Conservation (phyloP, 1,139 yeast species). For the Trichomonascaceae sp. region DNA sequence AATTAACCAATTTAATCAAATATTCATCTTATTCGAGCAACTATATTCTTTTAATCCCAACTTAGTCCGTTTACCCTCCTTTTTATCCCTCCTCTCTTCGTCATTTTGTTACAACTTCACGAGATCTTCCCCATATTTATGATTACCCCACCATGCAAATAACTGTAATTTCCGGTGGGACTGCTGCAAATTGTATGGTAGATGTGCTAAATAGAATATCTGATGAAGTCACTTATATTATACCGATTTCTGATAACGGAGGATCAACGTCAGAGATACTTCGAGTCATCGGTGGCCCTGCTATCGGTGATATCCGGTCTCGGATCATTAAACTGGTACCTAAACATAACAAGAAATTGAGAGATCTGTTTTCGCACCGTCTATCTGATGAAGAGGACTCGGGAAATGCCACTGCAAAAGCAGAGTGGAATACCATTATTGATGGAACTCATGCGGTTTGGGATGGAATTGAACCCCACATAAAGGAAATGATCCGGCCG, state of each 20-base stretch:
- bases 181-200: constrained; percentile 65
- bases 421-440: constrained; percentile 71
- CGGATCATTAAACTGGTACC: constrained; percentile 70
- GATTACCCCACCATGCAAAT: background rate
- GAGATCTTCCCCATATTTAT: background rate
- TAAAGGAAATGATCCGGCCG: constrained; percentile 69
- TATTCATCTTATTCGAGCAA: background rate
- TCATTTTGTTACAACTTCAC: background rate
- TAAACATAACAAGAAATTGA: constrained; percentile 35
- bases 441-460: constrained; percentile 75
- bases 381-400: constrained; percentile 37
- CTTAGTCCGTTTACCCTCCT: background rate
- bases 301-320: constrained; percentile 87
- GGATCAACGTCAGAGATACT: constrained; percentile 90
- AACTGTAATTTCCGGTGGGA: constrained; percentile 57
- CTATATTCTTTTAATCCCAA: background rate
- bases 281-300: constrained; percentile 91
- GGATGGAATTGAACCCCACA: constrained; percentile 54
- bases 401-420: constrained; percentile 41
- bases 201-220: constrained; percentile 40
- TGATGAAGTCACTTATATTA: constrained; percentile 49
- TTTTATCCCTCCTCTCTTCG: background rate
- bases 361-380: constrained; percentile 52
- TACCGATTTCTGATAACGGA: constrained; percentile 90
- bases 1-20: background rate